Evolutionary conservation across 192 early-diverging fungal genomes (phyloP).

Genomic region (Rhizophagus clarus): DNA sequence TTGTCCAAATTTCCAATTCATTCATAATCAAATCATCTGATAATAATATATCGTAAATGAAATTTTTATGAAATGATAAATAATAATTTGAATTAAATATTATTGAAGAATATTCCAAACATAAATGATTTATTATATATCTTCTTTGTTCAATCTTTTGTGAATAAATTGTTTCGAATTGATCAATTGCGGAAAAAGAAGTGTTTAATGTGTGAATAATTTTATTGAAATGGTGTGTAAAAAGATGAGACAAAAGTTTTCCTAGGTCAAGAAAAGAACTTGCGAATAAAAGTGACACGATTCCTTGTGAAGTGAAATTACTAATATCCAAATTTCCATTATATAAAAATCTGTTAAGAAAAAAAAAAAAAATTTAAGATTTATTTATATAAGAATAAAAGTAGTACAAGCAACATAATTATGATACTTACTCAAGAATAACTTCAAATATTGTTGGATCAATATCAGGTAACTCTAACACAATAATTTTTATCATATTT

Average conservation of each 20-base stretch:
- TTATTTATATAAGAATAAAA: background rate
- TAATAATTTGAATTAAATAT: background rate
- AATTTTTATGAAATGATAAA: background rate
- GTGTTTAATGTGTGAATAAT: too few species aligned
- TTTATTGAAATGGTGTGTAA: too few species aligned
- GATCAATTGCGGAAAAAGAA: too few species aligned
- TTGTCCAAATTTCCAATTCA: conserved; percentile 12
- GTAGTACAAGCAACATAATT: too few species aligned
- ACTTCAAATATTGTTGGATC: background rate
- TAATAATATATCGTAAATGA: background rate
- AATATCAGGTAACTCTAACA: background rate
- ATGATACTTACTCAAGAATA: conserved; percentile 9
- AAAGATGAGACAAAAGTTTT: background rate
- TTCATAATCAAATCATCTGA: background rate
- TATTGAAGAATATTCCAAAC: too few species aligned
- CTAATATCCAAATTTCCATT: background rate
- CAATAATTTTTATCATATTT: background rate
- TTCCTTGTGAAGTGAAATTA: background rate
- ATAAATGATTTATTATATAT: too few species aligned
- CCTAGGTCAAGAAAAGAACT: background rate
- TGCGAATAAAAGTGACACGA: background rate
- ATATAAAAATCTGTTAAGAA: conserved; percentile 1
- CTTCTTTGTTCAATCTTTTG: too few species aligned
- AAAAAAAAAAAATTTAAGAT: background rate
- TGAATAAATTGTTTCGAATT: too few species aligned